A percentile compares a stretch with the other conserved stretches of the same genome.
Conservation (phyloP, 495 filamentous ascomycete species). For the Xylaria castorea region DNA sequence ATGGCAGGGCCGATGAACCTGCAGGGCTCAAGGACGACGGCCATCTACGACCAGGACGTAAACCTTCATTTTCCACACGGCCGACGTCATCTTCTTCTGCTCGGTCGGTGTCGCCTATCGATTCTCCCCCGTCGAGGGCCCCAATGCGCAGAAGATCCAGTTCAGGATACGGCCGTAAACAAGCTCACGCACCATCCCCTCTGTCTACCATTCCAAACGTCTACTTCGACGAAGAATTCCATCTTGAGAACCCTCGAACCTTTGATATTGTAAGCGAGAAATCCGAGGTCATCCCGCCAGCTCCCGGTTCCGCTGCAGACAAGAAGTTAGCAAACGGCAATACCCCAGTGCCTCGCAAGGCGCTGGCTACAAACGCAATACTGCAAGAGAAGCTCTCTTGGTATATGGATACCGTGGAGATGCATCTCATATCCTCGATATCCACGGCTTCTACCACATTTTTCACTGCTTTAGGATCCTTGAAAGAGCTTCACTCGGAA, state of each 20-base stretch:
- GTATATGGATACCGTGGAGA: constrained; percentile 99
- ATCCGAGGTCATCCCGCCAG: constrained; percentile 84
- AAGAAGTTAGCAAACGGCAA: constrained; percentile 67
- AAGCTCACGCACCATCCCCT: constrained; percentile 73
- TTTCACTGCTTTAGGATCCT: constrained; percentile 91
- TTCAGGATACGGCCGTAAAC: constrained; percentile 57
- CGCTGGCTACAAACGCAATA: constrained; percentile 94
- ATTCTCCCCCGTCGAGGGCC: constrained; percentile 52
- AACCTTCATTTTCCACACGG: constrained; percentile 47
- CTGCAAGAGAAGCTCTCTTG: constrained; percentile 99
- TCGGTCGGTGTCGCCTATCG: constrained; percentile 57
- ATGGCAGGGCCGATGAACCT: constrained; percentile 58
- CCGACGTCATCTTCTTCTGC: constrained; percentile 57
- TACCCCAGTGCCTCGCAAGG: constrained; percentile 73
- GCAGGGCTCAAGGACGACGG: constrained; percentile 55
- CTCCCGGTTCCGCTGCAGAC: constrained; percentile 62
- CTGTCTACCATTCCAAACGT: constrained; percentile 90
- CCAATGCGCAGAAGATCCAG: constrained; percentile 51
- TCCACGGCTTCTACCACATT: constrained; percentile 94
- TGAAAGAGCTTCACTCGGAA: constrained; percentile 89
- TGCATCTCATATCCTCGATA: constrained; percentile 95
- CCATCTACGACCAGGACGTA: constrained; percentile 49
- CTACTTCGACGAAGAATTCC: constrained; percentile 96
- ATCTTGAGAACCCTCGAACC: constrained; percentile 91
- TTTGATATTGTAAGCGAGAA: constrained; percentile 97